phyloP scores from a whole-genome alignment of 148 eudicot species.

The Dysphania ambrosioides region DNA sequence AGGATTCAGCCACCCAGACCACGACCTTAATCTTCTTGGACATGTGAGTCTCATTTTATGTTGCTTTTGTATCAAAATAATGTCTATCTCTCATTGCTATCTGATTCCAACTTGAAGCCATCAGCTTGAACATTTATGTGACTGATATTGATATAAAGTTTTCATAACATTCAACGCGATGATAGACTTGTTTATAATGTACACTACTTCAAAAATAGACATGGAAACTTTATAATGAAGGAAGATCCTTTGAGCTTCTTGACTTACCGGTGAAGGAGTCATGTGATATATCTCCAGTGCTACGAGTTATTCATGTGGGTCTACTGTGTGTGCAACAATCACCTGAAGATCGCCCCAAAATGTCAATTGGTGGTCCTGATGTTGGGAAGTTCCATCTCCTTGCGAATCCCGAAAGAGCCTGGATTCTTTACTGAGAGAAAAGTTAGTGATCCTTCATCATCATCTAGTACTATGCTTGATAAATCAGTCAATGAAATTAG shows the following conservation, averaged over 20 bases:
- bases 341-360: neutral
- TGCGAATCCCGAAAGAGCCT: neutral
- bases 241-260: neutral
- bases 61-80: too few species aligned
- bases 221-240: neutral
- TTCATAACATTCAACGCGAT: too few species aligned
- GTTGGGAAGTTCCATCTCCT: neutral
- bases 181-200: neutral
- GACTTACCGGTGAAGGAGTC: neutral
- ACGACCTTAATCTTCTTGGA: slow-evolving; percentile 8
- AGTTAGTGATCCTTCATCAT: neutral
- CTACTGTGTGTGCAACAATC: neutral
- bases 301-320: neutral
- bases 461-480: neutral
- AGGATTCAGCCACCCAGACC: neutral
- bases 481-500: neutral
- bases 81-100: too few species aligned
- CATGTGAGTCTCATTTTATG: slow-evolving; percentile 4
- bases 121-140: too few species aligned
- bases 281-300: neutral
- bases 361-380: neutral
- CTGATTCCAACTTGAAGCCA: too few species aligned
- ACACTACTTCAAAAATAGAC: neutral
- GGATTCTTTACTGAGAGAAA: neutral
- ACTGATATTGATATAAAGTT: too few species aligned